Evolutionary conservation across 2,329 filamentous ascomycete genomes (phyloP).

Genomic region (Paecilomyces formosus): DNA sequence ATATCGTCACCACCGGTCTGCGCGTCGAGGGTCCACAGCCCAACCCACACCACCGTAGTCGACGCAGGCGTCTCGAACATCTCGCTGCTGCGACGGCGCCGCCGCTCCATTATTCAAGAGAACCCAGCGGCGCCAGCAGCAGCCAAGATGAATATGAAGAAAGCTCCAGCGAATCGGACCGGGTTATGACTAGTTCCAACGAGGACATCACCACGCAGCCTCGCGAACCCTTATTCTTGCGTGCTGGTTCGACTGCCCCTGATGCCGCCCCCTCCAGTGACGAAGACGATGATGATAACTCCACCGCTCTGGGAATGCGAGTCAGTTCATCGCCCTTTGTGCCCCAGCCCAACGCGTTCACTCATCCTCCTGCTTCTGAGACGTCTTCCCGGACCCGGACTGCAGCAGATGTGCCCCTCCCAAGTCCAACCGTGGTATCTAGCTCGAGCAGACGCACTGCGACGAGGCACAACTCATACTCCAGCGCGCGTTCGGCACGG

Average conservation of each 20-base stretch:
- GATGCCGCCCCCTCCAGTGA: slow-evolving; percentile 32
- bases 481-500: slow-evolving; percentile 24
- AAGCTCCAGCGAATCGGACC: slow-evolving; percentile 83
- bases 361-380: slow-evolving; percentile 62
- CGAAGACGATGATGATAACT: slow-evolving; percentile 68
- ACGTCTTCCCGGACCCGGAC: slow-evolving; percentile 27
- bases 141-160: slow-evolving; percentile 95
- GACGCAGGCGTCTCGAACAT: slow-evolving; percentile 35
- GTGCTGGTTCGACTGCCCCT: slow-evolving; percentile 15
- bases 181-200: slow-evolving; percentile 56
- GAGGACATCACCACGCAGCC: slow-evolving; percentile 43
- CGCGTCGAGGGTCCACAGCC: slow-evolving; percentile 57
- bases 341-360: slow-evolving; percentile 87
- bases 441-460: slow-evolving; percentile 25
- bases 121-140: slow-evolving; percentile 49
- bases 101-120: slow-evolving; percentile 32
- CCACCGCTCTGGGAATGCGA: slow-evolving; percentile 67
- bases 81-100: slow-evolving; percentile 31
- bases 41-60: slow-evolving; percentile 51
- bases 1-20: slow-evolving; percentile 84
- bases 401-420: slow-evolving; percentile 41
- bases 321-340: slow-evolving; percentile 56
- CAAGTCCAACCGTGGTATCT: slow-evolving; percentile 40
- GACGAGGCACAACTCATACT: slow-evolving; percentile 32
- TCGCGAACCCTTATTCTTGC: slow-evolving; percentile 16